Evolutionary conservation across 208 protist genomes (phyloP), one percentile per base, ranked within the genome.

Genomic region (Strigomonas galati): DNA sequence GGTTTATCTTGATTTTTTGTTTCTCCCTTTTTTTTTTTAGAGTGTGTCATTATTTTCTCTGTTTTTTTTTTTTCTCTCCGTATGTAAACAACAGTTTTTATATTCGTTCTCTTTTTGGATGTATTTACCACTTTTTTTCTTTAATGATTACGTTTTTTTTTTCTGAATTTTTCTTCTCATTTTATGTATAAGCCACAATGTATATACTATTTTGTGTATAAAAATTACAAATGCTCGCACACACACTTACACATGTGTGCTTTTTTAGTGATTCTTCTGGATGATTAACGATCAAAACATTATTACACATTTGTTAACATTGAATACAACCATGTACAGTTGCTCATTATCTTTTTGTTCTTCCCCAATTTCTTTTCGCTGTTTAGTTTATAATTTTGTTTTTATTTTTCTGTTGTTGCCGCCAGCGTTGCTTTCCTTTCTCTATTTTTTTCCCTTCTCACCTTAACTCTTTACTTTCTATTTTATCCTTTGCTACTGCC

Each of bases 11-110:
- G n/a, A n/a, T n/a, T n/a, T n/a, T n/a, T n/a, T n/a, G n/a, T n/a
- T n/a, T n/a, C n/a, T n/a, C n/a, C n/a, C n/a, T n/a, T n/a, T 4
- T 44, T 24, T 43, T 61, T 37, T 19, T 30, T 30, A 31, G 19
- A 61, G 32, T 9, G 7, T 63, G 21, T 62, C n/a, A 62, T 19
- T 43, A 59, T 35, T 59, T 24, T 48, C 19, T 49, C 40, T 49
- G 57, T 46, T 57, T 35, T 14, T 48, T 51, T 64, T 35, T 64
- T 27, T 26, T 64, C 32, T 44, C 40, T 35, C 15, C 21, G n/a
- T 12, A 9, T 19, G 21, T 12, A 10, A 61, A 28, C 5, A 19
- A 65, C 40, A 65, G 26, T 24, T 43, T 24, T 35, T 40, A 12
- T 15, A n/a, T 37, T 37, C 55, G 17, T 37, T 40, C 55, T 10